A percentile compares a stretch with the other conserved stretches of the same genome.
Conservation (phyloP, 768 basidiomycete species). For the Boletus rufocinnamomeus region DNA sequence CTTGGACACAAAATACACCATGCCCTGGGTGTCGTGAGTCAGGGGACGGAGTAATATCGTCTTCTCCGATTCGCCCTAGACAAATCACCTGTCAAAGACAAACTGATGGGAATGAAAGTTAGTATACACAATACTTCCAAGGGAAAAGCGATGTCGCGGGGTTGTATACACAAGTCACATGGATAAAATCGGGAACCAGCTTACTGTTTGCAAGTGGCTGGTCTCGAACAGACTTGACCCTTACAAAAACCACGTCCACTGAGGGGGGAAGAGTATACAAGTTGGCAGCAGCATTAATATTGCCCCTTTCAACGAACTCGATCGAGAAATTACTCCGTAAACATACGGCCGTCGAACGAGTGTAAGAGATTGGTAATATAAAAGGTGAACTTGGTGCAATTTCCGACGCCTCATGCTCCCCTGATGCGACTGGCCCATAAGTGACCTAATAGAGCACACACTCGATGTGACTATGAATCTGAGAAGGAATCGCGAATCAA, state of each 20-base stretch:
- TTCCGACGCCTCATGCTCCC: neutral
- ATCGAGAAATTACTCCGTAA: neutral
- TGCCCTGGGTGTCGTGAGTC: neutral
- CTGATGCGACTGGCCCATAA: conserved; percentile 1
- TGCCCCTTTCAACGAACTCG: conserved; percentile 3
- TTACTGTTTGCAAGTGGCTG: neutral
- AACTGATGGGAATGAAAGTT: conserved; percentile 15
- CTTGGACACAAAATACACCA: neutral
- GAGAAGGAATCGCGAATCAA: conserved; percentile 13
- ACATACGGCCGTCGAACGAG: neutral
- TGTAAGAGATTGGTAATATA: neutral
- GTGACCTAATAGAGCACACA: conserved; percentile 4
- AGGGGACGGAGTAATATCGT: neutral
- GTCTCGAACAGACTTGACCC: conserved; percentile 1
- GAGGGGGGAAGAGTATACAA: neutral
- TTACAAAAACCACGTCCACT: neutral
- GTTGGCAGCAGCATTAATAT: neutral
- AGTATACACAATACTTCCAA: neutral
- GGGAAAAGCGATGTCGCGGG: conserved; percentile 1
- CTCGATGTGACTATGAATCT: conserved; percentile 11
- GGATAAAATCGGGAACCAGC: conserved; percentile 1
- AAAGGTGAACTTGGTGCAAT: conserved; percentile 6
- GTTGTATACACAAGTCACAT: neutral
- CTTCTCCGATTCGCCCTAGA: conserved; percentile 11
- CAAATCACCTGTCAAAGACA: conserved; percentile 14